These are phyloP conservation scores for Canariomyces notabilis DNA, from an alignment of 2,329 filamentous ascomycete species.

Conservation along the genomic window DNA sequence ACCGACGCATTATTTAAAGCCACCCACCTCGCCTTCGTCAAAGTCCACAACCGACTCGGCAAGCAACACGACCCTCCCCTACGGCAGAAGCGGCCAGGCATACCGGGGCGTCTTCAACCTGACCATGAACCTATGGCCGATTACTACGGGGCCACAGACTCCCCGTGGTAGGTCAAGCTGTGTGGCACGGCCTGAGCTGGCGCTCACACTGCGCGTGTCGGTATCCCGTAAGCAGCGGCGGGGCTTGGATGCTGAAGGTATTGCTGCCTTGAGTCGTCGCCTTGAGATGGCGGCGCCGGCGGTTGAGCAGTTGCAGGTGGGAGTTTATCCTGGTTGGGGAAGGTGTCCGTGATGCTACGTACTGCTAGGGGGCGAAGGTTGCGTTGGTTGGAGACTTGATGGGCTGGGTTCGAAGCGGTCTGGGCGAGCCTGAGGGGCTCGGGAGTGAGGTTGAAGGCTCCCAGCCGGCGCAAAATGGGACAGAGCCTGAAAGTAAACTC, in stretches of 20 bases:
- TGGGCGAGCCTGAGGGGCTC: no score
- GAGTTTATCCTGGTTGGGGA: not conserved
- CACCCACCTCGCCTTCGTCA: not conserved
- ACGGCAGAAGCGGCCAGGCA: not conserved
- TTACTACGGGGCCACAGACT: not conserved
- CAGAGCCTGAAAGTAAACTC: no score
- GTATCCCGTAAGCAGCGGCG: not conserved
- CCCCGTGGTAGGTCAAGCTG: not conserved
- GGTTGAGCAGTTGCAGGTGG: not conserved
- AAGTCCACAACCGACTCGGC: not conserved
- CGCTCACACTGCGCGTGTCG: not conserved
- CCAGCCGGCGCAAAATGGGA: no score
- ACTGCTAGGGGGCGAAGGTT: no score
- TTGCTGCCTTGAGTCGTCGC: no score
- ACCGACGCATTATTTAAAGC: not conserved
- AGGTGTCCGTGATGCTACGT: no score
- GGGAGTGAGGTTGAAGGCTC: no score
- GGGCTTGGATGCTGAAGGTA: not conserved
- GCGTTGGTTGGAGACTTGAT: no score
- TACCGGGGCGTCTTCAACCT: not conserved
- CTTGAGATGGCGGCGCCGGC: no score
- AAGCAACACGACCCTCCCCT: not conserved
- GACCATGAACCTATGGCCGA: not conserved
- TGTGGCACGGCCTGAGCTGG: conserved; percentile 4
- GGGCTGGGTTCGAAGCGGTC: no score